These are phyloP conservation scores for Periconia macrospinosa DNA, from an alignment of 2,329 filamentous ascomycete species.

Conservation along the genomic window DNA sequence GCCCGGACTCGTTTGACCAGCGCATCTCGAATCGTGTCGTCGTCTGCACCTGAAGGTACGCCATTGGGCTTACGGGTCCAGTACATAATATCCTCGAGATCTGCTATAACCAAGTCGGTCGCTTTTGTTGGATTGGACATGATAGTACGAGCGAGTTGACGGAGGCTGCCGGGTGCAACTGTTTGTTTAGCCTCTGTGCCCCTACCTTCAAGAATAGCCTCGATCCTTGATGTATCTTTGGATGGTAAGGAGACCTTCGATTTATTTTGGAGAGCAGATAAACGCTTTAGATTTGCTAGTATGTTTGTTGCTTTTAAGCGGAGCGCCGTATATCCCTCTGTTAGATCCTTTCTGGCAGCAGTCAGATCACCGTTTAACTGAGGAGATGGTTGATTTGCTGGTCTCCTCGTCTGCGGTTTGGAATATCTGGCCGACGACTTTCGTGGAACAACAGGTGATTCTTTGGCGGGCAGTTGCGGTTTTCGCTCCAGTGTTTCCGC, in stretches of 20 bases:
- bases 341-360: conserved; percentile 23
- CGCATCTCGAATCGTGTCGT: conserved; percentile 27
- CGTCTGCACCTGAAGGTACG: conserved; percentile 10
- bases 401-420: not conserved
- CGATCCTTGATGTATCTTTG: conserved; percentile 18
- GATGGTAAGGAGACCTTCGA: conserved; percentile 17
- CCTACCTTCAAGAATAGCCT: conserved; percentile 20
- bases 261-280: conserved; percentile 30
- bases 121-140: conserved; percentile 20
- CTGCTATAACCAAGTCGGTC: conserved; percentile 19
- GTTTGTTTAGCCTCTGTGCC: not conserved
- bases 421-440: not conserved
- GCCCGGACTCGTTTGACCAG: conserved; percentile 30
- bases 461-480: conserved; percentile 19
- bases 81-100: conserved; percentile 27
- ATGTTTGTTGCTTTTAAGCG: conserved; percentile 24
- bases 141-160: conserved; percentile 27
- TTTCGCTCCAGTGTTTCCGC: conserved; percentile 24
- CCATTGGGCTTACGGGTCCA: conserved; percentile 23
- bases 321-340: conserved; percentile 26
- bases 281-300: conserved; percentile 26
- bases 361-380: conserved; percentile 22
- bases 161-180: conserved; percentile 18
- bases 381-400: not conserved
- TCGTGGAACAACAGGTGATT: conserved; percentile 2